Percentiles rank a stretch among this genome's conserved stretches.
Evolutionary conservation across 2,329 filamentous ascomycete genomes (phyloP).

Genomic region (Eutypella sp.): DNA sequence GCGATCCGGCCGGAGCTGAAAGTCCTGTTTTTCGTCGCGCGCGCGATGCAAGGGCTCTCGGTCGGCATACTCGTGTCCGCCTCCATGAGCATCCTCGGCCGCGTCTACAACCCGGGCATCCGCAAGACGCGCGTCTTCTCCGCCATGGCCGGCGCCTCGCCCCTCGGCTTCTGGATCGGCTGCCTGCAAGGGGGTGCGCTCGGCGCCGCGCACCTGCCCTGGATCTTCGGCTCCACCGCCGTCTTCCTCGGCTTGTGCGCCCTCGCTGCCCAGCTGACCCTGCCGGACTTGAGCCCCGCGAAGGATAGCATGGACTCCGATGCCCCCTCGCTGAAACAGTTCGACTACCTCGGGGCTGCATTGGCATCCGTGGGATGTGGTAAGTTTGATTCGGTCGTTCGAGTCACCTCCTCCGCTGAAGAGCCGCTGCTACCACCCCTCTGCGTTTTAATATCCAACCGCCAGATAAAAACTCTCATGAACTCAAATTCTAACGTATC

Average conservation of each 20-base stretch:
- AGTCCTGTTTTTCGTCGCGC: slow-evolving; percentile 30
- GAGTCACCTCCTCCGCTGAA: background rate
- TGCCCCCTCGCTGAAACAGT: slow-evolving; percentile 16
- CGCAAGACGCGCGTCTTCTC: slow-evolving; percentile 32
- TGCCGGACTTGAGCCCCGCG: slow-evolving; percentile 31
- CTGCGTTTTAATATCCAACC: too few species aligned
- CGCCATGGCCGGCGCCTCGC: slow-evolving; percentile 30
- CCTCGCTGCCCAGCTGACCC: slow-evolving; percentile 32
- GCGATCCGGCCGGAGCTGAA: slow-evolving; percentile 29
- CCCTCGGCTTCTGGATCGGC: slow-evolving; percentile 31
- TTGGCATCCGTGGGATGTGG: slow-evolving; percentile 25
- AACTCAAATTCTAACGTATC: background rate
- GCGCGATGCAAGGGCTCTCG: slow-evolving; percentile 32
- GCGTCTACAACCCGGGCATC: slow-evolving; percentile 32
- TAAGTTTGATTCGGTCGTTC: background rate
- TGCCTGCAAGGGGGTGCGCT: slow-evolving; percentile 37
- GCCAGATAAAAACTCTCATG: background rate
- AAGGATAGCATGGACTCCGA: slow-evolving; percentile 17
- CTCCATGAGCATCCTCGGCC: slow-evolving; percentile 30
- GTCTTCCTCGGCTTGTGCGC: slow-evolving; percentile 32
- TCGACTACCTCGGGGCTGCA: slow-evolving; percentile 25
- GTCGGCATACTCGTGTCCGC: slow-evolving; percentile 30
- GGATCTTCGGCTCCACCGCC: slow-evolving; percentile 40
- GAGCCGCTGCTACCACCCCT: too few species aligned
- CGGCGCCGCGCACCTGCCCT: slow-evolving; percentile 30